These are phyloP conservation scores for Casuarina equisetifolia DNA, from an alignment of 306 rosid species.

Conservation along the genomic window DNA sequence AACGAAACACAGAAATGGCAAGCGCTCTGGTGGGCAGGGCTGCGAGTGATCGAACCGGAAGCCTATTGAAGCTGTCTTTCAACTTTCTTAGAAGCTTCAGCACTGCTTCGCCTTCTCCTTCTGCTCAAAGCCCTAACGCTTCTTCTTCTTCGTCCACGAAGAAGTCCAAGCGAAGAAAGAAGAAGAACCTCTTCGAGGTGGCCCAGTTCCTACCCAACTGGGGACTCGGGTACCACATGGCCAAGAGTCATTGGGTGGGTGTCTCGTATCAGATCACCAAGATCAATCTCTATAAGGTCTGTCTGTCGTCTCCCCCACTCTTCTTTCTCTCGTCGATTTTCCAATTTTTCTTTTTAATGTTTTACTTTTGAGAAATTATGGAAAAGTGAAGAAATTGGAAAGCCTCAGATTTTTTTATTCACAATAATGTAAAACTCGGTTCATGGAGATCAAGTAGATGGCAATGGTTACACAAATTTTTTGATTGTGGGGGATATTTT, in stretches of 20 bases:
- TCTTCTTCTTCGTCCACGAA: conserved; percentile 28
- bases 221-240: conserved; percentile 93
- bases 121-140: conserved; percentile 37
- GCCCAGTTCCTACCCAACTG: conserved; percentile 86
- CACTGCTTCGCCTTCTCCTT: conserved; percentile 29
- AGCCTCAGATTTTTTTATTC: not conserved
- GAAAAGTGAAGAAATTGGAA: not conserved
- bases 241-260: conserved; percentile 83
- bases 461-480: not conserved
- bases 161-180: conserved; percentile 73
- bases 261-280: conserved; percentile 86
- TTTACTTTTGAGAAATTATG: not conserved
- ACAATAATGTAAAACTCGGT: not conserved
- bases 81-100: conserved; percentile 55
- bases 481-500: not conserved
- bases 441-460: not conserved
- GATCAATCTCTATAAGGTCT: conserved; percentile 90
- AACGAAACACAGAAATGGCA: conserved; percentile 44
- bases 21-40: conserved; percentile 45
- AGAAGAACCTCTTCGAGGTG: conserved; percentile 91
- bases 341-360: not conserved
- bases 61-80: conserved; percentile 41
- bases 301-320: not conserved
- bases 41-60: conserved; percentile 32
- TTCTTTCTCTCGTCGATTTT: conserved; percentile 7